Evolutionary conservation across 192 early-diverging fungal genomes (phyloP).

Genomic region (Linnemannia hyalina): DNA sequence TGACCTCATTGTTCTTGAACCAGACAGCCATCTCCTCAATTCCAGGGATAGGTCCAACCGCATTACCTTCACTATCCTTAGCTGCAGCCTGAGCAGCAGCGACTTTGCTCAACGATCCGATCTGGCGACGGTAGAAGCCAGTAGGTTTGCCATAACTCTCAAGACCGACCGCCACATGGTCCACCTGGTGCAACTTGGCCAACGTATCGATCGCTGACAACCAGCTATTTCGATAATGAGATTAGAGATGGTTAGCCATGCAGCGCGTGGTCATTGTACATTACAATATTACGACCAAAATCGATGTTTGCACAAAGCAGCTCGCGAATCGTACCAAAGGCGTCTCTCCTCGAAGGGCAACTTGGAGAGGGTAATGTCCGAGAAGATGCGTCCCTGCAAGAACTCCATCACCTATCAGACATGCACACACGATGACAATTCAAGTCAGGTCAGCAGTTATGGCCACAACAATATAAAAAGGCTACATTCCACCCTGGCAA

Average conservation of each 20-base stretch:
- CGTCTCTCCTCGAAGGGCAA: conserved; percentile 67
- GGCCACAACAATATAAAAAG: background rate
- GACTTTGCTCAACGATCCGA: conserved; percentile 75
- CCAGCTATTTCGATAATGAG: conserved; percentile 61
- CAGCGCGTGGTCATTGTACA: background rate
- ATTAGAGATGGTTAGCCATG: background rate
- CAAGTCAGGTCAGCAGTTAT: background rate
- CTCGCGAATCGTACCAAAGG: conserved; percentile 58
- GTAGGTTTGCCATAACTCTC: conserved; percentile 72
- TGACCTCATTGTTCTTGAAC: conserved; percentile 76
- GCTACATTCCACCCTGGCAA: background rate
- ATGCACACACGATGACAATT: background rate
- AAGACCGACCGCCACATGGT: conserved; percentile 76
- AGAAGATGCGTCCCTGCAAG: conserved; percentile 89
- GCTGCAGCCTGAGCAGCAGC: conserved; percentile 77
- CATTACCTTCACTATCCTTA: conserved; percentile 64
- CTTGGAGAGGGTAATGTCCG: conserved; percentile 70
- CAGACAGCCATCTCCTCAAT: conserved; percentile 79
- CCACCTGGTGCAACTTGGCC: conserved; percentile 84
- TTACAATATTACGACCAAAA: background rate
- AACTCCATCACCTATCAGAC: conserved; percentile 88
- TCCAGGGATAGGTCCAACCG: conserved; percentile 78
- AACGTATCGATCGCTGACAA: conserved; percentile 79
- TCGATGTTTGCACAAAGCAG: background rate
- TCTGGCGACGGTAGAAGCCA: conserved; percentile 91